phyloP scores from a whole-genome alignment of 73 alveolate genomes.

The Paraurostyla sp. region DNA sequence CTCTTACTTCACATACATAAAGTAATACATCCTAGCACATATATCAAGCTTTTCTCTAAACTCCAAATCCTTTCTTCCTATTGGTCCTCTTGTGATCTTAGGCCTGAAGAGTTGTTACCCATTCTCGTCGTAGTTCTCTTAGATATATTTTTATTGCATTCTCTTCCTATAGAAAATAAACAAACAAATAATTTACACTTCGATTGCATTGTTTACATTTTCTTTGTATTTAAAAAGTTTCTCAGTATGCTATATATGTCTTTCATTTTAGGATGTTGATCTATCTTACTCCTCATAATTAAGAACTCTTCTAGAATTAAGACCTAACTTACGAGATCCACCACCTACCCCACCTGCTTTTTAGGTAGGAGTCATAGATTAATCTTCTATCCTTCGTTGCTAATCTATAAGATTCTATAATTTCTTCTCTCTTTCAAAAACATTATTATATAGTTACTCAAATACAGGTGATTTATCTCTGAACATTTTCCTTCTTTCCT shows the following conservation, averaged over 20 bases:
- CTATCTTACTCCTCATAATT: neutral
- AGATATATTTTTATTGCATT: neutral
- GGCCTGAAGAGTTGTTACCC: constrained; percentile 41
- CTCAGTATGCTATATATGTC: neutral
- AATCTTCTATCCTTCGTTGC: neutral
- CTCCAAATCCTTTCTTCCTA: neutral
- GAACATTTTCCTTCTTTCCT: neutral
- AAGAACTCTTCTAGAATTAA: too few relatives aligned
- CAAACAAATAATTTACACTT: neutral
- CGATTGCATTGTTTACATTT: neutral
- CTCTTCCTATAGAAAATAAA: neutral
- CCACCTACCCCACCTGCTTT: too few relatives aligned
- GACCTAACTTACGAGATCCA: too few relatives aligned
- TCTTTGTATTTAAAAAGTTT: constrained; percentile 20
- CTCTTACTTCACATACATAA: constrained; percentile 13
- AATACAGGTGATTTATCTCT: neutral
- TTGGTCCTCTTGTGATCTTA: constrained; percentile 41
- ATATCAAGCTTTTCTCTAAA: constrained; percentile 44
- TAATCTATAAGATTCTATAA: neutral
- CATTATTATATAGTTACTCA: neutral
- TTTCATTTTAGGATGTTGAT: neutral
- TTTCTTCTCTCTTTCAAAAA: constrained; percentile 9
- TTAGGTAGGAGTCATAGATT: neutral
- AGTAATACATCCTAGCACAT: constrained; percentile 45
- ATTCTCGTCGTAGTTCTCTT: constrained; percentile 33